Base-by-base conservation (phyloP, 78 protist genomes). In the Dictyostelium discoideum region DNA sequence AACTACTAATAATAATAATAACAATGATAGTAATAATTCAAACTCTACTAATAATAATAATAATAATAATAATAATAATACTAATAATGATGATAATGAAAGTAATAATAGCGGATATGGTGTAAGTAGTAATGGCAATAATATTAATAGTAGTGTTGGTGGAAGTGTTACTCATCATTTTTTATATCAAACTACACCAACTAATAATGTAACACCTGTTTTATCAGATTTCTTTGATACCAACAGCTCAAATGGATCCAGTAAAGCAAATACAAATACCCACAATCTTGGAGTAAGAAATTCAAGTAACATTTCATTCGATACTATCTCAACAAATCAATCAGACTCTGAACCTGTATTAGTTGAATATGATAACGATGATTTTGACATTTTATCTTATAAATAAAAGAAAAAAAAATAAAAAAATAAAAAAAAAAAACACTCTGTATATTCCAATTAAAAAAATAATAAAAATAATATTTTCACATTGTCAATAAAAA, bases 271-370 rank as follows among this genome's bases (percentile, higher is more conserved):
- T 26, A 26, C 46, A 54, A 39, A 29, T 18, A 39, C 29, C 18
- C 57, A 85, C 3, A 48, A 37, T 16, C 40, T 50, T 26, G 85
- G 85, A 57, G n/a, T 74, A n/a, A 76, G 93, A 79, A 78, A 57
- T 78, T 54, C 48, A 13, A 87, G 93, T 24, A 87, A 40, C 5
- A 76, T 79, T 1, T 87, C 93, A 5, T 87, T 87, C 44, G 93
- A 87, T 44, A 79, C 84, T n/a, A 78, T 78, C 3, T 87, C 86
- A 24, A 57, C 57, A 3, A 50, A n/a, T 5, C 81, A 87, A 76
- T 86, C 92, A 9, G 92, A 87, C 37, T 87, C 93, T 6, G 93
- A 87, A 32, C 78, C 77, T 22, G 85, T 78, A 0, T 60, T 87
- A 1, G 93, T 87, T 9, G 93, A 87, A 11, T 40, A 39, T 48